Evolutionary conservation across 2,329 filamentous ascomycete species (phyloP).

Genomic region (Apiospora kogelbergensis): DNA sequence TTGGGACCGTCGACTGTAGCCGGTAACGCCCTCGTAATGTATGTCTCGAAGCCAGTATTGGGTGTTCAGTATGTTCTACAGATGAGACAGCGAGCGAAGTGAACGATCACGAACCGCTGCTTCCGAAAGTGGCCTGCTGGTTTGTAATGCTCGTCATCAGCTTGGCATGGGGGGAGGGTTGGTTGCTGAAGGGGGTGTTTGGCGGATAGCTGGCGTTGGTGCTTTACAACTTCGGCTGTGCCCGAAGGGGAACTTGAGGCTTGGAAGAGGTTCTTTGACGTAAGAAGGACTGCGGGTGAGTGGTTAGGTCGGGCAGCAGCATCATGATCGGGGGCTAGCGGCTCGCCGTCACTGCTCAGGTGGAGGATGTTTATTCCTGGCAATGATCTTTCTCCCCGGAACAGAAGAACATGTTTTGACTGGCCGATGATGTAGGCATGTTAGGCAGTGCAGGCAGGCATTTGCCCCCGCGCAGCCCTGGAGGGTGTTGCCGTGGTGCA

Average conservation of each 20-base stretch:
- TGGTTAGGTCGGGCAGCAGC: not conserved
- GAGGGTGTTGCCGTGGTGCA: not conserved
- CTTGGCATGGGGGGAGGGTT: not conserved
- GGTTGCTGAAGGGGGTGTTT: not conserved
- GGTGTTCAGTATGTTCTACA: not conserved
- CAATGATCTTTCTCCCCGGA: not conserved
- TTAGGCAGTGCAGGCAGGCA: not conserved
- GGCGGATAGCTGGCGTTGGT: not conserved
- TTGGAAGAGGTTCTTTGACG: not conserved
- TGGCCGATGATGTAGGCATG: not conserved
- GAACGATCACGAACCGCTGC: not conserved
- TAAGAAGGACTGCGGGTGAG: constrained; percentile 3
- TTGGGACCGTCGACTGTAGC: not conserved
- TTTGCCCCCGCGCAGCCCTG: not conserved
- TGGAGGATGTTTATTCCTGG: not conserved
- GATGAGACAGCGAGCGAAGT: not conserved
- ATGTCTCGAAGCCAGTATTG: not conserved
- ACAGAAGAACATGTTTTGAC: not conserved
- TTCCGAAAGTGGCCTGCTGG: not conserved
- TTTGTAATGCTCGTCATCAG: not conserved
- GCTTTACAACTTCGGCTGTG: not conserved
- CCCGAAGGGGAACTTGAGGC: not conserved
- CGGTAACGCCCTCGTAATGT: not conserved
- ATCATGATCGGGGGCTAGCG: not conserved
- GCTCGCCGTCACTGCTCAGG: not conserved